phyloP scores from a whole-genome alignment of 257 asterid species.

The Ehretia macrophylla region DNA sequence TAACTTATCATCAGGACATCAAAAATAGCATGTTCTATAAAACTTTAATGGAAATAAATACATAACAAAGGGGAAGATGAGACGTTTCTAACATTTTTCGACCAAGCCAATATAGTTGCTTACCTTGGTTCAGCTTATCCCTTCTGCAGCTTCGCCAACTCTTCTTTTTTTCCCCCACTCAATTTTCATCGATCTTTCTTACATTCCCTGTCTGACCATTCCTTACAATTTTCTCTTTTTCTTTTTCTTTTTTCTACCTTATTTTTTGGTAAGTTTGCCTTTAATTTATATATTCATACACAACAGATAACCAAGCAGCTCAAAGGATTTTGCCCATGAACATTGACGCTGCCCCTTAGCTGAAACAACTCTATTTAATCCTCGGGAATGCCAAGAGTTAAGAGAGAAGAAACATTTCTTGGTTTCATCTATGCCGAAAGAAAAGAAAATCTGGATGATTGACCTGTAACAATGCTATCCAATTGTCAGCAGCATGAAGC shows the following conservation, averaged over 20 bases:
- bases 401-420: slow-evolving; percentile 6
- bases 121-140: slow-evolving; percentile 13
- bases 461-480: slow-evolving; percentile 55
- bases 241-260: background rate
- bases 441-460: slow-evolving; percentile 88
- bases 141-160: slow-evolving; percentile 1
- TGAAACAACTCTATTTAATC: background rate
- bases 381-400: background rate
- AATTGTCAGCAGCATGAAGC: slow-evolving; percentile 63
- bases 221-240: background rate
- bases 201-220: background rate
- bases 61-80: too few relatives aligned
- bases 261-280: background rate
- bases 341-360: background rate
- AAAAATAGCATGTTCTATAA: slow-evolving; percentile 21
- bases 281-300: background rate
- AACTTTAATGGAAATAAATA: background rate
- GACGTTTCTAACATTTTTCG: too few relatives aligned
- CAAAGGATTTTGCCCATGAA: background rate
- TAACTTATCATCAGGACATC: slow-evolving; percentile 26
- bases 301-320: background rate
- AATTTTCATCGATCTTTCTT: slow-evolving; percentile 1
- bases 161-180: background rate
- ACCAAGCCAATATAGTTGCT: slow-evolving; percentile 9
- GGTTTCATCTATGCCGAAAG: slow-evolving; percentile 58